phyloP scores from a whole-genome alignment of 1,139 yeast genomes.

The Kluyveromyces marxianus region DNA sequence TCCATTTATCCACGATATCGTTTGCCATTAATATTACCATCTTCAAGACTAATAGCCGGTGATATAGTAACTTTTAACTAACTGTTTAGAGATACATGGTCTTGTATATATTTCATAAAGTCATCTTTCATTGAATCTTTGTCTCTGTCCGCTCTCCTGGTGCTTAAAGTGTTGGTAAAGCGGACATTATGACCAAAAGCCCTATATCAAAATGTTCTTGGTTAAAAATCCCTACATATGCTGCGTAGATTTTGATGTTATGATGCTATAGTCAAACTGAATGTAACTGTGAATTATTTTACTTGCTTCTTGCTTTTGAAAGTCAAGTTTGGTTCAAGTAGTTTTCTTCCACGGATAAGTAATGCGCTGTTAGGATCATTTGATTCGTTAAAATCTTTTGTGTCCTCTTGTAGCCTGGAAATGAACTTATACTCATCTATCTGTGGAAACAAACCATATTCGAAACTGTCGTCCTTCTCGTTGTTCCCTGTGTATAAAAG shows the following conservation, averaged over 20 bases:
- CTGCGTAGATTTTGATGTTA: not conserved
- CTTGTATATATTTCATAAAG: conserved; percentile 4
- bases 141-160: not conserved
- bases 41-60: not conserved
- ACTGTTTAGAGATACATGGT: not conserved
- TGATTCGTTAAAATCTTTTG: not conserved
- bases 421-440: conserved; percentile 16
- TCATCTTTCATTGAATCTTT: not conserved
- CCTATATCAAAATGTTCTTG: too few species aligned
- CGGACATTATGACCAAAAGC: not conserved
- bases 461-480: conserved; percentile 28
- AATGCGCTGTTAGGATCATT: not conserved
- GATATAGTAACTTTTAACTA: not conserved
- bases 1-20: not conserved
- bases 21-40: not conserved
- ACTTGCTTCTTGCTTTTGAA: not conserved
- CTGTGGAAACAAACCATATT: conserved; percentile 20
- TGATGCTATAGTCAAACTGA: not conserved
- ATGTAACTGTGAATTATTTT: not conserved
- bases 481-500: conserved; percentile 37
- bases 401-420: not conserved
- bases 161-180: not conserved
- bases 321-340: conserved; percentile 2
- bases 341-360: not conserved
- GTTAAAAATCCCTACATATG: not conserved